phyloP scores from a whole-genome alignment of 768 basidiomycete genomes.

The Collybia nuda region DNA sequence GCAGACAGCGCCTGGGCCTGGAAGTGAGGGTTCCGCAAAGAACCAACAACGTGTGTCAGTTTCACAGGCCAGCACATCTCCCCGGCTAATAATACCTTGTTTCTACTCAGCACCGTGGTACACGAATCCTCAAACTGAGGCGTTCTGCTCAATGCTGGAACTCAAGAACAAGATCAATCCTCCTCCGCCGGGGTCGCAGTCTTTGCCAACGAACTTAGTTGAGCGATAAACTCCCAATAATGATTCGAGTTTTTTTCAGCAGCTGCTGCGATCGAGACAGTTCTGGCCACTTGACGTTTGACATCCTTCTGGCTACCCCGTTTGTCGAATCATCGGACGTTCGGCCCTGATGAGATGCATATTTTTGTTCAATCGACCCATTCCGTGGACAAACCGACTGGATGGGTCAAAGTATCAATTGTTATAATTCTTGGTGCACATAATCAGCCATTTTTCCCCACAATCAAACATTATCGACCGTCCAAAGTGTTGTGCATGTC shows the following conservation, averaged over 20 bases:
- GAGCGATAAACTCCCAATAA: too few species aligned
- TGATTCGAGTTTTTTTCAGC: too few species aligned
- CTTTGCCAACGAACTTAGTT: not conserved
- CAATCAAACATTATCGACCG: too few species aligned
- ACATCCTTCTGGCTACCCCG: too few species aligned
- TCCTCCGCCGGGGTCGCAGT: constrained; percentile 2
- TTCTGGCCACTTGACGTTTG: too few species aligned
- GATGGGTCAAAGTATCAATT: not conserved
- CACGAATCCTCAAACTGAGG: constrained; percentile 86
- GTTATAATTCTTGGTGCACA: not conserved
- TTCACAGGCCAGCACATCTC: constrained; percentile 18
- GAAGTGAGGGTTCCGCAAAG: constrained; percentile 30
- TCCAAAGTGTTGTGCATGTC: too few species aligned
- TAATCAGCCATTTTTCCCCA: too few species aligned
- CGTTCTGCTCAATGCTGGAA: constrained; percentile 78
- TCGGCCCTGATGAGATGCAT: too few species aligned
- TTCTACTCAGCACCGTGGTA: constrained; percentile 63
- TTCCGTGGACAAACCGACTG: too few species aligned
- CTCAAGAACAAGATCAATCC: constrained; percentile 67
- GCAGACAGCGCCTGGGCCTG: constrained; percentile 60
- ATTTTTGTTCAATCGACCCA: too few species aligned
- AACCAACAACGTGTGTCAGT: constrained; percentile 32
- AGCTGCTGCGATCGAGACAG: too few species aligned
- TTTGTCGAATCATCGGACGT: too few species aligned
- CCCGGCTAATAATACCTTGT: not conserved